These are phyloP conservation scores for Noccaea bulbosa DNA, from an alignment of 345 rosid genomes.

Conservation along the genomic window DNA sequence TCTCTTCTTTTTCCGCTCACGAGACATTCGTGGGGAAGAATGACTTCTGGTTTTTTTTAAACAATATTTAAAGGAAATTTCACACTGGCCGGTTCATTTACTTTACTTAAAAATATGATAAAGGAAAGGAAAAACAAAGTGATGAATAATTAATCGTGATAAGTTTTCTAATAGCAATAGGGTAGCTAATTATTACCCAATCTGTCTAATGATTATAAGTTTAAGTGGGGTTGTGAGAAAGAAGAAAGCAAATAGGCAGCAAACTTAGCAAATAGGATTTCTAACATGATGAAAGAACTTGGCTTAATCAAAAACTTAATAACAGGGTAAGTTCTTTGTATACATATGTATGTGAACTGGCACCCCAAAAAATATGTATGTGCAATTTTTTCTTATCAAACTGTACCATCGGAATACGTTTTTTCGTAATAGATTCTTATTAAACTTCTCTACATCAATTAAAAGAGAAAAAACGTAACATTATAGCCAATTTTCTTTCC, in stretches of 20 bases:
- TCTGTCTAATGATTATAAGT: conserved; percentile 43
- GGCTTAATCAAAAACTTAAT: conserved; percentile 11
- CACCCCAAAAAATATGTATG: neutral
- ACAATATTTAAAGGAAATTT: conserved; percentile 35
- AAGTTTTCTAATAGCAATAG: conserved; percentile 38
- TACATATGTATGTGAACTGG: neutral
- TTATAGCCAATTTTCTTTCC: too few species aligned
- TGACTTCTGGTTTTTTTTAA: conserved; percentile 29
- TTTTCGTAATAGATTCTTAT: neutral
- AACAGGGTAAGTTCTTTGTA: neutral
- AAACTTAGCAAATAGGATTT: neutral
- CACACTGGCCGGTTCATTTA: conserved; percentile 36
- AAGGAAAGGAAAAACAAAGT: conserved; percentile 37
- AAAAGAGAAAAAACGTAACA: too few species aligned
- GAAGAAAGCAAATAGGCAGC: conserved; percentile 29
- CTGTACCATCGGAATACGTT: neutral
- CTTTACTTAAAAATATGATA: conserved; percentile 37
- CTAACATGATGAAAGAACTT: conserved; percentile 33
- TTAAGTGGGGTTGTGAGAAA: conserved; percentile 45
- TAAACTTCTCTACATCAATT: too few species aligned
- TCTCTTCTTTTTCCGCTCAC: conserved; percentile 20
- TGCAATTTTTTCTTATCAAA: neutral
- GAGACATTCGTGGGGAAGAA: conserved; percentile 45
- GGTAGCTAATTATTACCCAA: conserved; percentile 45
- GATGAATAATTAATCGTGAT: conserved; percentile 38